Evolutionary conservation across 2,329 filamentous ascomycete species (phyloP).

Genomic region (Furcasterigmium sp.): DNA sequence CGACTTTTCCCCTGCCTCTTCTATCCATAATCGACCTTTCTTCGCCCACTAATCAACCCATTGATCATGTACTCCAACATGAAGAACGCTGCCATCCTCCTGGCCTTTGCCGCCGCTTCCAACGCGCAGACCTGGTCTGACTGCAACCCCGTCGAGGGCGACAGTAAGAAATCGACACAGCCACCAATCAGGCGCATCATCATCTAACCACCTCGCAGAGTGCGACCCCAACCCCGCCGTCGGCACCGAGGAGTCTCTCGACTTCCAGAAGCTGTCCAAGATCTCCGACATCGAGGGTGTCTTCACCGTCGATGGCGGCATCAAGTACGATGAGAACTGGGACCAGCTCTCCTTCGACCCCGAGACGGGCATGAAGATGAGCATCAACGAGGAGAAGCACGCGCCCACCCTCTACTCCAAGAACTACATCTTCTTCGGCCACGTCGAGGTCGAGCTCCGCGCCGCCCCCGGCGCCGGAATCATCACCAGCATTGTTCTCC

Average conservation of each 20-base stretch:
- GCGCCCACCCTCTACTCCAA: conserved; percentile 38
- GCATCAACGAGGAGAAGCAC: conserved; percentile 37
- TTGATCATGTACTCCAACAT: neutral
- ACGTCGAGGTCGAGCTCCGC: conserved; percentile 39
- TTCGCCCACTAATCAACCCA: neutral
- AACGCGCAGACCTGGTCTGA: conserved; percentile 10
- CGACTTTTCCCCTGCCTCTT: neutral
- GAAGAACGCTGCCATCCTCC: conserved; percentile 1
- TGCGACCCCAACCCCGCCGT: conserved; percentile 13
- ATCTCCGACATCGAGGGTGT: conserved; percentile 32
- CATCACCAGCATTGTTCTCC: conserved; percentile 42
- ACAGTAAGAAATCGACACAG: too few relatives aligned
- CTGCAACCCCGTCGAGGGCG: conserved; percentile 13
- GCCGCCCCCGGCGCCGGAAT: conserved; percentile 43
- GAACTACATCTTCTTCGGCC: conserved; percentile 50
- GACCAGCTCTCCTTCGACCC: conserved; percentile 27
- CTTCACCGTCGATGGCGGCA: conserved; percentile 51
- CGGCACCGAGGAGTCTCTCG: conserved; percentile 7
- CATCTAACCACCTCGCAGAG: conserved; percentile 5
- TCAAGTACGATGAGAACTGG: conserved; percentile 27
- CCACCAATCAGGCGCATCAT: too few relatives aligned
- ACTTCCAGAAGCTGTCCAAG: conserved; percentile 19
- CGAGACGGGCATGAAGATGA: conserved; percentile 41
- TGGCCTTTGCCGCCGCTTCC: conserved; percentile 8
- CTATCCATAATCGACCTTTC: too few relatives aligned